phyloP scores from a whole-genome alignment of 257 asterid genomes.

The Mitragyna speciosa region DNA sequence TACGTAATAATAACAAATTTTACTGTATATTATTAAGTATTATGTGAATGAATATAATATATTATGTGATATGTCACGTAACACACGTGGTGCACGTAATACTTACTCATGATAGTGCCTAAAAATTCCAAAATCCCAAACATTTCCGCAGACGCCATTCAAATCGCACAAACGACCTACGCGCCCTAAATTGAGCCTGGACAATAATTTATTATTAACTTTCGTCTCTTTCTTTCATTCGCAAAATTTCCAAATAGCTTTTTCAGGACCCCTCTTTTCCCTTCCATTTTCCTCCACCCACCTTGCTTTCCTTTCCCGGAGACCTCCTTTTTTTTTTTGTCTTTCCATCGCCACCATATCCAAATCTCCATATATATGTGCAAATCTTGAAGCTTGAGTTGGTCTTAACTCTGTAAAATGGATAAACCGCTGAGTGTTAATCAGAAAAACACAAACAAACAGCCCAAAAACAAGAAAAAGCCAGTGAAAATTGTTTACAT shows the following conservation, averaged over 20 bases:
- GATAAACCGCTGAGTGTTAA: conserved; percentile 29
- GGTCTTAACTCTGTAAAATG: not conserved
- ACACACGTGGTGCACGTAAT: too few relatives aligned
- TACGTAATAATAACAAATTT: too few relatives aligned
- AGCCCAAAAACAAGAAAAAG: conserved; percentile 32
- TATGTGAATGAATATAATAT: too few relatives aligned
- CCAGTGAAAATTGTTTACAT: conserved; percentile 74
- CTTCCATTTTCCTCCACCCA: not conserved
- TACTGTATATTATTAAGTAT: too few relatives aligned
- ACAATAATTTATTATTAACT: not conserved
- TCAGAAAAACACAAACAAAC: conserved; percentile 33
- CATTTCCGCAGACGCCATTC: not conserved
- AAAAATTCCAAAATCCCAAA: not conserved
- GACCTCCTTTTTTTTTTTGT: not conserved
- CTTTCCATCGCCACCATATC: not conserved
- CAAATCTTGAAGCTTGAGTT: not conserved
- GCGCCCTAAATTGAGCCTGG: conserved; percentile 20
- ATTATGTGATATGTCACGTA: too few relatives aligned
- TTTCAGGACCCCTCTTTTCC: conserved; percentile 3
- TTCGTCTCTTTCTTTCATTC: not conserved
- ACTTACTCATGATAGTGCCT: too few relatives aligned
- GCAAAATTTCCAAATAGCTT: not conserved
- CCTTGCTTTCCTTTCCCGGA: conserved; percentile 6
- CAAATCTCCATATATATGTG: not conserved
- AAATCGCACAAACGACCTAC: not conserved